Base-by-base conservation (phyloP, 352 stramenopile species). In the Globisporangium iwayamae region DNA sequence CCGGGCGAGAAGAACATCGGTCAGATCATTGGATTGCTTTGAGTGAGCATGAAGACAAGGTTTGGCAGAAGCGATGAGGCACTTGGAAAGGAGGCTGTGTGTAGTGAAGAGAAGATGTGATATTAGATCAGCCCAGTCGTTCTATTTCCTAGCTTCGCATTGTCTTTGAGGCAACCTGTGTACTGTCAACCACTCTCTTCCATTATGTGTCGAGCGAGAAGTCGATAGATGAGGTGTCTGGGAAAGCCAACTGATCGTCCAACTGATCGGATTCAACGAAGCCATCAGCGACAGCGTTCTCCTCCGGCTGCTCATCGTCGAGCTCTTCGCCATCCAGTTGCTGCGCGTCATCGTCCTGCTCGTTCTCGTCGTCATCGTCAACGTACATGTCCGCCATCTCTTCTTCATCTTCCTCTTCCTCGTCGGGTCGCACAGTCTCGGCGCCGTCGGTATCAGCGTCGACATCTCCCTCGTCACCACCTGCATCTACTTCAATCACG, bases 21-120 rank as follows among this genome's bases (percentile, higher is more conserved):
- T 16, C 81, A 93, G 69, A 79, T 91, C 43, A 87, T 84, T 60
- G 84, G 84, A 30, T 56, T 93, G 50, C 70, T 93, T 41, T 93
- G 63, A 89, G 61, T 20, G 41, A 8, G 46, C 55, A 59, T n/a
- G 53, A n/a, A 57, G 18, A 4, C 20, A 52, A 20, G 43, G 18
- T 48, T 48, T 11, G 43, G 43, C 43, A 48, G 43, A 48, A 36
- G 32, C 7, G 43, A 20, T 22, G 5, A 48, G 13, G 16, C 43
- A 48, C 43, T 22, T 18, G 18, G 43, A 48, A 48, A 4, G 16
- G 3, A 28, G 25, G 25, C 25, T 28, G 25, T 52, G 39, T 63
- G 51, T 11, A 60, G 45, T 50, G 45, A 65, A 72, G 70, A 78
- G 48, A 78, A 22, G 60, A 65, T 71, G 48, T 57, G 30, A 18